phyloP scores from a whole-genome alignment of 768 basidiomycete genomes.

The Pleurotus sapidus region DNA sequence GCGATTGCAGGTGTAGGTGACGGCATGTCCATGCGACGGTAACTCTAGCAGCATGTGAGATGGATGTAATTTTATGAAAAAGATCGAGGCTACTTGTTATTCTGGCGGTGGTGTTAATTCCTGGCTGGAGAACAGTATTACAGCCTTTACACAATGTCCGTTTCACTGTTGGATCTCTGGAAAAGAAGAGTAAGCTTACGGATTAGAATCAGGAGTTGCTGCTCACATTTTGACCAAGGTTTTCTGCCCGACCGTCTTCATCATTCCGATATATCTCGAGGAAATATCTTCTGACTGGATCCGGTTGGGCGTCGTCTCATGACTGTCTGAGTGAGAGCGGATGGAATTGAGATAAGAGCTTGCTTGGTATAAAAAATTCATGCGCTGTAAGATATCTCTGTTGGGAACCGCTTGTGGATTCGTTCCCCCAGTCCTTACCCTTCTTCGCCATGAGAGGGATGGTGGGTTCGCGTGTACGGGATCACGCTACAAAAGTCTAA shows the following conservation, averaged over 20 bases:
- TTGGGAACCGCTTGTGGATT: conserved; percentile 59
- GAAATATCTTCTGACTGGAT: conserved; percentile 50
- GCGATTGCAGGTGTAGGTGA: conserved; percentile 56
- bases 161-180: conserved; percentile 82
- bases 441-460: conserved; percentile 62
- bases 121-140: conserved; percentile 61
- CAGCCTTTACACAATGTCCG: conserved; percentile 76
- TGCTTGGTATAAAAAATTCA: conserved; percentile 86
- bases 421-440: conserved; percentile 51
- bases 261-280: conserved; percentile 57
- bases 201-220: not conserved
- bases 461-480: not conserved
- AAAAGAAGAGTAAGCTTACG: not conserved
- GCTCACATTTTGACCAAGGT: conserved; percentile 75
- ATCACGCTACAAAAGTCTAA: not conserved
- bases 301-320: conserved; percentile 2
- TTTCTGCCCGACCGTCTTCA: conserved; percentile 73
- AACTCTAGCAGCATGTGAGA: conserved; percentile 20
- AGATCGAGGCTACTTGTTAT: conserved; percentile 49
- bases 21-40: conserved; percentile 46
- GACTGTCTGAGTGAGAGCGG: conserved; percentile 9
- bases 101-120: conserved; percentile 61
- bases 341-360: conserved; percentile 54
- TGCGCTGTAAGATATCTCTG: conserved; percentile 75
- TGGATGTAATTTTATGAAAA: too few relatives aligned